Evolutionary conservation across 2,329 filamentous ascomycete genomes (phyloP).

Genomic region (Fusarium caatingaense): DNA sequence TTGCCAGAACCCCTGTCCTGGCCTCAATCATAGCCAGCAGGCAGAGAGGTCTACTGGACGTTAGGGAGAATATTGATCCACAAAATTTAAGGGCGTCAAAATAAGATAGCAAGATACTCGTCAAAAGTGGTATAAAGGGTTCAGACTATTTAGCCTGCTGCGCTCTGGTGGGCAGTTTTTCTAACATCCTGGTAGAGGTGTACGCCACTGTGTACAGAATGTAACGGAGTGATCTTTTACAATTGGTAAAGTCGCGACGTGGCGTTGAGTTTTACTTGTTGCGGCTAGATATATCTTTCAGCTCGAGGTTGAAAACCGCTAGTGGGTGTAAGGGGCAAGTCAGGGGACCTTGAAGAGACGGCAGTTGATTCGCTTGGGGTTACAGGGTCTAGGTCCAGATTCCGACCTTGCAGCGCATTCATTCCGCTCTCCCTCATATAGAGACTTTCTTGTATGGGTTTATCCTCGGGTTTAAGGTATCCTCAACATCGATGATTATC

Average conservation of each 20-base stretch:
- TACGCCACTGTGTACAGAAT: not conserved
- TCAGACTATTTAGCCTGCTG: not conserved
- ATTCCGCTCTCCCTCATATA: not conserved
- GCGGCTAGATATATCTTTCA: not conserved
- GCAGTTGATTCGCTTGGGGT: not conserved
- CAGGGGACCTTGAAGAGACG: not conserved
- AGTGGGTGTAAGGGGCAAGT: not conserved
- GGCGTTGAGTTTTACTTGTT: not conserved
- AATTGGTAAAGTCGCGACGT: not conserved
- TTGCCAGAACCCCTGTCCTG: not conserved
- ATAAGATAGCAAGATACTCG: not conserved
- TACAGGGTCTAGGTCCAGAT: not conserved
- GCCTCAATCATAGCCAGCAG: not conserved
- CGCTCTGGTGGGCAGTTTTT: not conserved
- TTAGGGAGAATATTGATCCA: not conserved
- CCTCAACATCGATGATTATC: not conserved
- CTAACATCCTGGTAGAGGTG: not conserved
- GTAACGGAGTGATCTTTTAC: not conserved
- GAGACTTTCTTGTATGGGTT: not conserved
- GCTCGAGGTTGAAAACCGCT: conserved; percentile 3
- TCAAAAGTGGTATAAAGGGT: not conserved
- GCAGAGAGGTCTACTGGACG: not conserved
- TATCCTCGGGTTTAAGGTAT: not conserved
- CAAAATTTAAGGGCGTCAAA: not conserved
- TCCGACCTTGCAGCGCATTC: not conserved